phyloP scores from a whole-genome alignment of 2,329 filamentous ascomycete genomes.

The Epicoccum sorghinum region DNA sequence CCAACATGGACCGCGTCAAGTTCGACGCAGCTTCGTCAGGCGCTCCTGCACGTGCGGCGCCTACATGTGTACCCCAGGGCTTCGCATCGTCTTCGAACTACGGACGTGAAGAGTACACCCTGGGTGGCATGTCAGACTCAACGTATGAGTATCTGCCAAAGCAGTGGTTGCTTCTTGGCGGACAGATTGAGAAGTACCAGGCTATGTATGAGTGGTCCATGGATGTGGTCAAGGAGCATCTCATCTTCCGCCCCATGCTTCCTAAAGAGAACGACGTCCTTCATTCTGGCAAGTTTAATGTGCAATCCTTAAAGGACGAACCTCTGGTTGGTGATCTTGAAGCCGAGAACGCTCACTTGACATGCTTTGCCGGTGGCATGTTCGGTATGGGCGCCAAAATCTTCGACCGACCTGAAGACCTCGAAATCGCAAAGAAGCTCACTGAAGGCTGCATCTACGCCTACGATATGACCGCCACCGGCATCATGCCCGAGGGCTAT shows the following conservation, averaged over 20 bases:
- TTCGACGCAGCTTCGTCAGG: slow-evolving; percentile 10
- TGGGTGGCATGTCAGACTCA: slow-evolving; percentile 50
- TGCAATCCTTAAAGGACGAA: slow-evolving; percentile 36
- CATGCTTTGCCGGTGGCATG: slow-evolving; percentile 74
- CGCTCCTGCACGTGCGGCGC: slow-evolving; percentile 20
- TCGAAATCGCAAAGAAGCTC: slow-evolving; percentile 63
- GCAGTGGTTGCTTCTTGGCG: slow-evolving; percentile 55
- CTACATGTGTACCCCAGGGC: slow-evolving; percentile 56
- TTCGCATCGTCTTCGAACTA: slow-evolving; percentile 57
- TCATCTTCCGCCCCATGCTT: slow-evolving; percentile 59
- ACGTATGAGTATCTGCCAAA: slow-evolving; percentile 56
- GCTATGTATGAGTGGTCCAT: slow-evolving; percentile 63
- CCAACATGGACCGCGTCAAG: not conserved
- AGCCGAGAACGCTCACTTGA: slow-evolving; percentile 63
- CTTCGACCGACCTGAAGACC: slow-evolving; percentile 60
- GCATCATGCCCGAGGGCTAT: slow-evolving; percentile 67
- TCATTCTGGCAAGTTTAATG: slow-evolving; percentile 45
- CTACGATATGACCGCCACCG: slow-evolving; percentile 63
- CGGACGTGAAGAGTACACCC: slow-evolving; percentile 52
- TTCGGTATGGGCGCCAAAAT: slow-evolving; percentile 71
- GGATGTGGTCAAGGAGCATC: slow-evolving; percentile 52
- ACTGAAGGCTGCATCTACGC: slow-evolving; percentile 69
- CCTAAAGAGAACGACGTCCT: slow-evolving; percentile 55
- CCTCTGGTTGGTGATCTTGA: slow-evolving; percentile 35
- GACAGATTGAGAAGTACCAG: slow-evolving; percentile 54